These are phyloP conservation scores for Calocybe cyanea DNA, from an alignment of 768 basidiomycete species.

Conservation along the genomic window DNA sequence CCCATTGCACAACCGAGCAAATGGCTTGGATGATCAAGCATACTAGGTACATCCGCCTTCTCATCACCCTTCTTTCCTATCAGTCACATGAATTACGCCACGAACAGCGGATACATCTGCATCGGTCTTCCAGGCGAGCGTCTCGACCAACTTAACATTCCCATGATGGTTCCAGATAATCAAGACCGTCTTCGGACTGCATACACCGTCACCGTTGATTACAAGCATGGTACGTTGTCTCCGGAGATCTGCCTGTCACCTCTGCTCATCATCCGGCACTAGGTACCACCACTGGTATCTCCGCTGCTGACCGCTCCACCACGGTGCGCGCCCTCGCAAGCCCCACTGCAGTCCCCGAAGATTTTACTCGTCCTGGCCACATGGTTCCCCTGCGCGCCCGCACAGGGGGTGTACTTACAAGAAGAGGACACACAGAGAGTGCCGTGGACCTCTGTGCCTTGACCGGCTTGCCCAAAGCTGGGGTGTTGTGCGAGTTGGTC, in stretches of 20 bases:
- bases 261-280: slow-evolving; percentile 6
- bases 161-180: slow-evolving; percentile 93
- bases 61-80: not conserved
- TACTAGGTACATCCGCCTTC: slow-evolving; percentile 63
- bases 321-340: slow-evolving; percentile 83
- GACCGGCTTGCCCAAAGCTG: slow-evolving; percentile 65
- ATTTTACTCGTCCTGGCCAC: slow-evolving; percentile 93
- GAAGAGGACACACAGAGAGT: slow-evolving; percentile 93
- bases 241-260: slow-evolving; percentile 19
- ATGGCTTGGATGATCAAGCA: slow-evolving; percentile 99
- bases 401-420: slow-evolving; percentile 77
- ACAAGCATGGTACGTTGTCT: slow-evolving; percentile 61
- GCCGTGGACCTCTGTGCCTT: slow-evolving; percentile 83
- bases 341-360: slow-evolving; percentile 45
- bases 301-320: slow-evolving; percentile 89
- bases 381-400: slow-evolving; percentile 90
- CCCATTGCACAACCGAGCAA: slow-evolving; percentile 84
- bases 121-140: slow-evolving; percentile 75
- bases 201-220: slow-evolving; percentile 95
- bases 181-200: slow-evolving; percentile 91
- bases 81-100: not conserved
- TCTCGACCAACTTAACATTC: slow-evolving; percentile 74
- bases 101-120: slow-evolving; percentile 86
- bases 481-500: slow-evolving; percentile 91
- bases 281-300: slow-evolving; percentile 96